A percentile compares a stretch with the other conserved stretches of the same genome.
Conservation (phyloP, 176 grass and related monocot genomes). For the Leersia perrieri region DNA sequence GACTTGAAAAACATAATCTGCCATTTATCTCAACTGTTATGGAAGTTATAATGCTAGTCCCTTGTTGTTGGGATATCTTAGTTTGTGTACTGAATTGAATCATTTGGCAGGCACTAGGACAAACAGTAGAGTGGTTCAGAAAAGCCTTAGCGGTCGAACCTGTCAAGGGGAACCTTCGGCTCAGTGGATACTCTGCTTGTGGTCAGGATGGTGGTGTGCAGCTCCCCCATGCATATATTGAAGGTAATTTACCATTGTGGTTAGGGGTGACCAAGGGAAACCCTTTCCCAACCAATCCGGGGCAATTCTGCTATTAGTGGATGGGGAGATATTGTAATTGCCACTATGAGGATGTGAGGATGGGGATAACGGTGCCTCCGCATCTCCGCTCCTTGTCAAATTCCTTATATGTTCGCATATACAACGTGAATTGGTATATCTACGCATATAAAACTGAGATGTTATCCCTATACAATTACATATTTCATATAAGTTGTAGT, state of each 20-base stretch:
- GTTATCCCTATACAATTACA: background rate
- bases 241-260: constrained; percentile 53
- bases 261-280: background rate
- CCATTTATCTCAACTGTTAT: background rate
- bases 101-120: constrained; percentile 71
- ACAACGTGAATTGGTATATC: background rate
- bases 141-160: constrained; percentile 98
- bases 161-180: constrained; percentile 90
- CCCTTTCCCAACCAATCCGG: background rate
- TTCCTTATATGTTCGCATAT: background rate
- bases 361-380: background rate
- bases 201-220: constrained; percentile 98
- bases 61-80: background rate
- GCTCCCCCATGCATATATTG: constrained; percentile 87
- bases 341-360: background rate
- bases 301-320: background rate
- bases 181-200: constrained; percentile 99
- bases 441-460: background rate
- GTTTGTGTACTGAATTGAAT: constrained; percentile 25
- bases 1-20: background rate
- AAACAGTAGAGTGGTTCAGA: constrained; percentile 96
- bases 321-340: background rate
- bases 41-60: background rate
- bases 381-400: background rate
- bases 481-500: too few relatives aligned